Evolutionary conservation across 768 basidiomycete genomes (phyloP).

Genomic region (Suillus discolor): DNA sequence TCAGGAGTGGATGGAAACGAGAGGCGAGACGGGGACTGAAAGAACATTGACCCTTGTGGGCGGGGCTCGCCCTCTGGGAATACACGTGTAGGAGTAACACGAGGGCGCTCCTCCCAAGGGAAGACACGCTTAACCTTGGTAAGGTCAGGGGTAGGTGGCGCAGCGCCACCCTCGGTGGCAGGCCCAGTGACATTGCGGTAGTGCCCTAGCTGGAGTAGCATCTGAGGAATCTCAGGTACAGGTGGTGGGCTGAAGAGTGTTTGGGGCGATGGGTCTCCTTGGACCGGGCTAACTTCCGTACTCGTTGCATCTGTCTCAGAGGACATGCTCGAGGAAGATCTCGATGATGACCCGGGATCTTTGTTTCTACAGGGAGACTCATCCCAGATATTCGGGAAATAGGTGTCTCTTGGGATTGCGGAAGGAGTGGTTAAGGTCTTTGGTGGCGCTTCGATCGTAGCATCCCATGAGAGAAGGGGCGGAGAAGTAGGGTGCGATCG

Average conservation of each 20-base stretch:
- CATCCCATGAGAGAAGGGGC: constrained; percentile 77
- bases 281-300: constrained; percentile 20
- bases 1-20: constrained; percentile 33
- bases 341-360: constrained; percentile 38
- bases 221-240: constrained; percentile 63
- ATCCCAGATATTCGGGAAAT: constrained; percentile 91
- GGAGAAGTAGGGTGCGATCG: constrained; percentile 56
- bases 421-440: constrained; percentile 52
- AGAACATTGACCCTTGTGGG: constrained; percentile 37
- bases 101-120: constrained; percentile 90
- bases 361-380: constrained; percentile 46
- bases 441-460: constrained; percentile 79
- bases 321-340: constrained; percentile 39
- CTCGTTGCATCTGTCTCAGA: constrained; percentile 28
- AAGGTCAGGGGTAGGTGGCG: constrained; percentile 63
- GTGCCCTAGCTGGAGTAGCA: constrained; percentile 69
- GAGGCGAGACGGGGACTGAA: constrained; percentile 36
- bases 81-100: constrained; percentile 65
- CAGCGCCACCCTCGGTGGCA: constrained; percentile 42
- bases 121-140: constrained; percentile 79
- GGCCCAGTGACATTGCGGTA: constrained; percentile 61
- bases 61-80: constrained; percentile 70
- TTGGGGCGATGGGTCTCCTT: constrained; percentile 21
- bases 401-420: constrained; percentile 72
- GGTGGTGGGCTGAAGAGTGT: constrained; percentile 65